Evolutionary conservation across 108 stramenopile species (phyloP), one percentile per base, ranked within the genome.

Genomic region (Skeletonema potamos): DNA sequence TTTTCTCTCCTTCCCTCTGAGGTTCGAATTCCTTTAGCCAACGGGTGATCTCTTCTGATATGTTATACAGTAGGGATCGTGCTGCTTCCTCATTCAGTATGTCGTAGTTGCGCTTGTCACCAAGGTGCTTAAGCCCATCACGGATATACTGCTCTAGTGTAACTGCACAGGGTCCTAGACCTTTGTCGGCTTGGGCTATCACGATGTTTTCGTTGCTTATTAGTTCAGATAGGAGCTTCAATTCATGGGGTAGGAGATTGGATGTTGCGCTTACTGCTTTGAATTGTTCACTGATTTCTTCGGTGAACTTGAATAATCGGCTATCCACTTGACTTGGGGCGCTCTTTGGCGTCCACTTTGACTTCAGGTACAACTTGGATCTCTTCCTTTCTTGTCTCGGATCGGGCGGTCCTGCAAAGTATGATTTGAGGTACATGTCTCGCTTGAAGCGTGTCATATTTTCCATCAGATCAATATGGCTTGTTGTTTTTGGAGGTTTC

Each of bases 371-470:
- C 28, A 75, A 22, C 12, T 43, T 24, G 12, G 66, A 24, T 27
- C 11, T 34, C 27, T 6, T 56, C 51, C n/a, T 58, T 64, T 27
- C 54, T 39, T 11, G 32, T 9, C 0, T 39, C 72, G 9, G 9
- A 17, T 2, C 51, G 44, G n/a, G n/a, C n/a, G n/a, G n/a, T n/a
- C 71, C 62, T 3, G 74, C 59, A 29, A 67, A 75, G 24, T 29
- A 39, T 6, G 37, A 11, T 34, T 36, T 48, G 1, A 68, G 22
- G 4, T 20, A 55, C 13, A 76, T 15, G 20, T 76, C 46, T 43
- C 75, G 20, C 3, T 57, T 7, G 10, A 76, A 18, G 17, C 68
- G 68, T 10, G 68, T 61, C 0, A 63, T 6, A 59, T 20, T n/a
- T 13, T 6, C 15, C 2, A 11, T 26, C 24, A 63, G 6, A 6